phyloP scores from a whole-genome alignment of 495 filamentous ascomycete species.

The Aspergillus biplanus region DNA sequence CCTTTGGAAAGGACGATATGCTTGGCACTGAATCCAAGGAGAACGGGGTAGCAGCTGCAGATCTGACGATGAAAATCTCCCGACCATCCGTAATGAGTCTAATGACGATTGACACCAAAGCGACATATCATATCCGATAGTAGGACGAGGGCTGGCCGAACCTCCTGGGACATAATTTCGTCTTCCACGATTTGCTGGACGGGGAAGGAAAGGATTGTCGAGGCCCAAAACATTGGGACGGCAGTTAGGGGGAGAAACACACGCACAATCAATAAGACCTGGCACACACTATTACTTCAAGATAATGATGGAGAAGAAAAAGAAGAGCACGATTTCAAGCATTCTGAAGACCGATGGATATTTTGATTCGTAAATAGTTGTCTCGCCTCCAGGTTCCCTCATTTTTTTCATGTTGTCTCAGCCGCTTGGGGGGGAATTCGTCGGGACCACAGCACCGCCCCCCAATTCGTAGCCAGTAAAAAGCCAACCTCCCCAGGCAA shows the following conservation, averaged over 20 bases:
- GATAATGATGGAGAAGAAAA: too few species aligned
- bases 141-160: not conserved
- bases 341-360: too few species aligned
- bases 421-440: conserved; percentile 10
- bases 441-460: conserved; percentile 20
- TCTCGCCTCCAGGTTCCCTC: not conserved
- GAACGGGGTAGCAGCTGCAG: conserved; percentile 7
- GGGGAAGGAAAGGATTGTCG: not conserved
- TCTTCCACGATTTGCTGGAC: not conserved
- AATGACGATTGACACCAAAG: conserved; percentile 15
- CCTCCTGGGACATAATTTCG: not conserved
- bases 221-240: not conserved
- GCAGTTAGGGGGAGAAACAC: conserved; percentile 13
- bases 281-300: too few species aligned
- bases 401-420: not conserved
- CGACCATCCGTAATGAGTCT: conserved; percentile 8
- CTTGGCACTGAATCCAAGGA: not conserved
- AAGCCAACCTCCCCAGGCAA: conserved; percentile 8
- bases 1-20: not conserved
- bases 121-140: not conserved
- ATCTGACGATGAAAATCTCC: conserved; percentile 11
- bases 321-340: too few species aligned
- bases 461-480: conserved; percentile 13
- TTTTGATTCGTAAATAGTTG: too few species aligned
- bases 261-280: too few species aligned